phyloP scores from a whole-genome alignment of 176 grass and related monocot species.

The Oryza meridionalis region DNA sequence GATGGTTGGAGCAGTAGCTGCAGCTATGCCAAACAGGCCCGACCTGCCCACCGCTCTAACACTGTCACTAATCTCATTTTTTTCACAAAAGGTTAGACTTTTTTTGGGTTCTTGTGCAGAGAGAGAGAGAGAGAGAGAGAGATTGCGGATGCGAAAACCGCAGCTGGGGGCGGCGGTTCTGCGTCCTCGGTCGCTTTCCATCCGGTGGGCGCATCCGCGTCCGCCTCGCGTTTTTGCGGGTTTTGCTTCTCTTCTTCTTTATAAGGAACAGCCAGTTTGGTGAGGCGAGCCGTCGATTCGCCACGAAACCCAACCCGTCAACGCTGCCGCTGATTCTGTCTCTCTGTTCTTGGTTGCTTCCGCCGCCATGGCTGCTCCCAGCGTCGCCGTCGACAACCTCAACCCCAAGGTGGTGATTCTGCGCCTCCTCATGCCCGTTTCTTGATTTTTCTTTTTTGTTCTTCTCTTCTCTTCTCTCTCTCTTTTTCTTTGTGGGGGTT shows the following conservation, averaged over 20 bases:
- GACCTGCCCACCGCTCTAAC: no score
- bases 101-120: background rate
- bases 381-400: background rate
- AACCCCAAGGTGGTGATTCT: conserved; percentile 2
- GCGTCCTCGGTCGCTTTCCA: conserved; percentile 26
- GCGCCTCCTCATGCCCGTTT: background rate
- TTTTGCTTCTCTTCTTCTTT: background rate
- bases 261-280: conserved; percentile 34
- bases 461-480: no score
- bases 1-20: no score
- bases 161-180: conserved; percentile 23
- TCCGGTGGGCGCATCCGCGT: conserved; percentile 23
- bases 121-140: no score
- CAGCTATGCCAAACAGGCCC: no score
- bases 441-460: background rate
- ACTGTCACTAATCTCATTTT: no score
- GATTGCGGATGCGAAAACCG: conserved; percentile 21
- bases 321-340: background rate
- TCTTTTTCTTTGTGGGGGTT: no score
- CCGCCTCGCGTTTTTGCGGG: background rate
- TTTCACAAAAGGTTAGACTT: background rate
- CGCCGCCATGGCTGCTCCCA: background rate
- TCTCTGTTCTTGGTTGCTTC: background rate
- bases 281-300: conserved; percentile 30
- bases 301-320: conserved; percentile 32